These are phyloP conservation scores for Oryza meyeriana DNA, from an alignment of 176 grass and related monocot genomes.

Conservation along the genomic window DNA sequence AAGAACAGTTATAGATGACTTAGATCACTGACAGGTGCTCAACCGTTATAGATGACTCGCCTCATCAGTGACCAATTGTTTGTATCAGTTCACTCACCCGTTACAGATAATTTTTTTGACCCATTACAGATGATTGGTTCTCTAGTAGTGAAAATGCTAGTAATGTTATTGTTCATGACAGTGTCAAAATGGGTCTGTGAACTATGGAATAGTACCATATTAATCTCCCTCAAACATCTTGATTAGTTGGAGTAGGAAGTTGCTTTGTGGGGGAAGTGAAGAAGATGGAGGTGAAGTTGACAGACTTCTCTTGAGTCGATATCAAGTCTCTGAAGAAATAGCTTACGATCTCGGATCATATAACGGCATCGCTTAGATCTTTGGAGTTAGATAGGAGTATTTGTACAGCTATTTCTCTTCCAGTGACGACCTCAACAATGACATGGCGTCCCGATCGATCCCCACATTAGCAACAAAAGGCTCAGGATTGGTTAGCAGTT, in stretches of 20 bases:
- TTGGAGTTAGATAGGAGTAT: not conserved
- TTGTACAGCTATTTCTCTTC: not conserved
- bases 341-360: not conserved
- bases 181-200: not conserved
- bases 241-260: conserved; percentile 50
- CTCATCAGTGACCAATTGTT: no score
- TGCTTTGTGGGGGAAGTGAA: not conserved
- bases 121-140: no score
- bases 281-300: not conserved
- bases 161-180: not conserved
- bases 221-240: not conserved
- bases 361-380: conserved; percentile 30
- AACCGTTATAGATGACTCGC: no score
- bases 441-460: conserved; percentile 24
- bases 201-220: not conserved
- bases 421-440: conserved; percentile 11
- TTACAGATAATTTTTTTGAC: no score
- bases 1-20: no score
- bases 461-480: conserved; percentile 8
- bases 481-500: conserved; percentile 21
- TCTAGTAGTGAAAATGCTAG: no score
- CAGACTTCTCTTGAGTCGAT: not conserved
- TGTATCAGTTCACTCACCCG: no score
- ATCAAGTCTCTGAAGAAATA: not conserved
- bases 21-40: no score